Base-by-base conservation (phyloP, 1,139 yeast genomes). In the Torulaspora pretoriensis region DNA sequence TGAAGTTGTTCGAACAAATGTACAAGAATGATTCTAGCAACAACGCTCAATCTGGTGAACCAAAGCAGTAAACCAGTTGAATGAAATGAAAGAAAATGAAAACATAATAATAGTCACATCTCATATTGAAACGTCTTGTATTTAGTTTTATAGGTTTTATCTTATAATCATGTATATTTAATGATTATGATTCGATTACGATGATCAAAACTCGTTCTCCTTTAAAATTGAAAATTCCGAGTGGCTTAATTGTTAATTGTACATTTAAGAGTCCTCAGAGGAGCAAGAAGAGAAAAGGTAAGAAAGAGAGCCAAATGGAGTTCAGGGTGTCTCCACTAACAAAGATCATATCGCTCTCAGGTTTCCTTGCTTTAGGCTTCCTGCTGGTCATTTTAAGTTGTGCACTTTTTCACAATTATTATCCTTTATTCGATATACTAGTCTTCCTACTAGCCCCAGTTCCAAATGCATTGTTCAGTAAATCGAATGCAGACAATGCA, bases 1-100 rank as follows among this genome's bases (percentile, higher is more conserved):
- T 92, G 75, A 88, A 89, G 73, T 82, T 89, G 62, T 92, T 92
- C 73, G 96, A 89, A 78, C 86, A 88, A 75, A 83, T 90, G 75
- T 90, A 90, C 88, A 90, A 89, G 79, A 83, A 84, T 72, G 55
- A 55, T 45, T 37, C 72, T 41, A 46, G 72, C 39, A 45, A 45
- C 48, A 52, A 57, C 46, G 48, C 56, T 29, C 51, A 51, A 38
- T 46, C 52, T 32, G 63, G 59, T 46, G 62, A 57, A 52, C 50
- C 61, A 42, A 60, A 60, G 48, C 60, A 56, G 49, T 59, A 52
- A 52, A 30, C 38, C 28, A 16, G 17, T 43, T 42, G 19, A 14
- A 30, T 23, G 23, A 30, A 27, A 31, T 38, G 22, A 19, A 19
- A 19, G 4, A 17, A 19, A 19, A 19, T 19, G 22, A 19, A 19